Base-by-base conservation (phyloP, 2,329 filamentous ascomycete genomes). In the Claviceps pazoutovae region DNA sequence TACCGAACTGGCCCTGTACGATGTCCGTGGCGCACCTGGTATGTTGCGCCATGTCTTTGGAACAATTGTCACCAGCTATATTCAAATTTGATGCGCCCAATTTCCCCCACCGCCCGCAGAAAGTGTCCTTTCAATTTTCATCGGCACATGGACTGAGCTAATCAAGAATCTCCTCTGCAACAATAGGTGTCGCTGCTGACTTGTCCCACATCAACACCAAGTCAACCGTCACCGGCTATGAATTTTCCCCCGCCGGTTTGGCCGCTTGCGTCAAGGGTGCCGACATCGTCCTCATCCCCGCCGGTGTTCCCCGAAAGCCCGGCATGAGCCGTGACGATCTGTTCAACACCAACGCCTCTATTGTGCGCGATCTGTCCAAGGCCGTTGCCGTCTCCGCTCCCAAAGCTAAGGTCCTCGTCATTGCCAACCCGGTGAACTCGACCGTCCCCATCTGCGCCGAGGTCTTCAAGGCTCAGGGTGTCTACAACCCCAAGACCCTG, bases 301-400 rank as follows among this genome's bases (percentile, higher is more conserved):
- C 93, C 66, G 93, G 93, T 79, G 91, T 98, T 61, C 93, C 93
- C 68, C 89, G 93, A 76, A 96, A 96, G 83, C 93, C 93, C 70
- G 93, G 93, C 75, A 98, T 98, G 93, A 95, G 87, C 75, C 90
- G 93, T 79, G 93, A 98, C 74, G 91, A 98, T 71, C 85, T 98
- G 59, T 98, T 98, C 89, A 97, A 97, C 84, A 98, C 91, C 80
- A 98, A 98, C 74, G 93, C 93, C 72, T 95, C 88, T 70, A 98
- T 98, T 71, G 93, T 98, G 70, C 90, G 91, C 68, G 93, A 97
- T 74, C 83, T 98, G 60, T 90, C 91, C 75, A 95, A 95, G 82
- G 90, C 89, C 64, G 83, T 82, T 67, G 93, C 93, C 66, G 83
- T 95, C 66, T 80, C 87, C 62, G 80, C 84, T 68, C 93, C 93